Conservation (phyloP, 495 filamentous ascomycete genomes). For the Hypoxylon intermedium region DNA sequence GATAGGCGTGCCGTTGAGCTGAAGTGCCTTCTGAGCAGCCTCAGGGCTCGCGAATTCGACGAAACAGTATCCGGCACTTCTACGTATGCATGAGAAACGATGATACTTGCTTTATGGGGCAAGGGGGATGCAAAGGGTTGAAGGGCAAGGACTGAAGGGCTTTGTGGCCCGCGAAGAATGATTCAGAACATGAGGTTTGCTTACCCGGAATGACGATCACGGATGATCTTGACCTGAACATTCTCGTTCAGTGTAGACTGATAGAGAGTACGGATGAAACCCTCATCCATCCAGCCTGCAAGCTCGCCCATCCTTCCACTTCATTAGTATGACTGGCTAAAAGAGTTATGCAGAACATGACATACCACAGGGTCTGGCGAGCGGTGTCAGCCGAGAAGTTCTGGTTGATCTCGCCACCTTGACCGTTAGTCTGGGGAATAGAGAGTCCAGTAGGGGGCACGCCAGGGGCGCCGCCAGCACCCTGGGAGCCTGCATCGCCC, state of each 20-base stretch:
- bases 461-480: slow-evolving; percentile 35
- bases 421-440: slow-evolving; percentile 39
- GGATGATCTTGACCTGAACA: slow-evolving; percentile 99
- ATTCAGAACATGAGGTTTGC: slow-evolving; percentile 50
- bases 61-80: slow-evolving; percentile 99
- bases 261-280: slow-evolving; percentile 94
- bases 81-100: slow-evolving; percentile 53
- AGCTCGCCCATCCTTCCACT: slow-evolving; percentile 95
- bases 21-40: slow-evolving; percentile 88
- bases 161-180: neutral
- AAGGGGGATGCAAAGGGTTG: neutral
- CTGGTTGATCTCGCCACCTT: slow-evolving; percentile 35
- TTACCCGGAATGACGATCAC: slow-evolving; percentile 98
- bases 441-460: slow-evolving; percentile 36
- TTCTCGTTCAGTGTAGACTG: slow-evolving; percentile 82
- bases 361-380: slow-evolving; percentile 55
- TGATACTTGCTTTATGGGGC: neutral
- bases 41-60: slow-evolving; percentile 87
- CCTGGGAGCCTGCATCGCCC: slow-evolving; percentile 40
- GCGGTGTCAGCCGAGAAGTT: slow-evolving; percentile 38
- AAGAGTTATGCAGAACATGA: neutral
- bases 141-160: neutral
- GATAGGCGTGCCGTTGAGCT: slow-evolving; percentile 86
- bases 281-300: slow-evolving; percentile 99
- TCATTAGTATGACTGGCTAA: slow-evolving; percentile 26